A percentile compares a stretch with the other conserved stretches of the same genome.
These are phyloP conservation scores for Gymnopilus dilepis DNA, from an alignment of 768 basidiomycete genomes.

Conservation along the genomic window DNA sequence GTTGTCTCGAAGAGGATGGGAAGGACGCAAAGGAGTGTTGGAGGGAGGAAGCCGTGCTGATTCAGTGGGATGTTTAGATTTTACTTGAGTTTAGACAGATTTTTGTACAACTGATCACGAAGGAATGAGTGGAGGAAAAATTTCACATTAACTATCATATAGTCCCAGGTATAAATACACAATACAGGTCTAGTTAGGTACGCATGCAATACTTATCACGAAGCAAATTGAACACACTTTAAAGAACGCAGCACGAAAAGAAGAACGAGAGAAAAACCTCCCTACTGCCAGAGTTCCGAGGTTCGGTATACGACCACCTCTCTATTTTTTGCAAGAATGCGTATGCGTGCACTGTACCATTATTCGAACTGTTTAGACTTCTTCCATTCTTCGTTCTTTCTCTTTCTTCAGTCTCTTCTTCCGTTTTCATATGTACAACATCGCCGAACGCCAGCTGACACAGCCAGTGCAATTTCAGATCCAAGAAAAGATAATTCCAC, in stretches of 20 bases:
- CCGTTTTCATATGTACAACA: not conserved
- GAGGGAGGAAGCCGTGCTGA: conserved; percentile 36
- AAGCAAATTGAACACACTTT: too few species aligned
- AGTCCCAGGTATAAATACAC: conserved; percentile 8
- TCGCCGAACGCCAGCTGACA: not conserved
- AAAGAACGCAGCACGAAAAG: conserved; percentile 2
- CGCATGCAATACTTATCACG: not conserved
- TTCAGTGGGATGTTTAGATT: conserved; percentile 58
- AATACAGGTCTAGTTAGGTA: conserved; percentile 7
- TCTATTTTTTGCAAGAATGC: conserved; percentile 4
- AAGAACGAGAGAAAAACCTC: not conserved
- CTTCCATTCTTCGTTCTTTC: not conserved
- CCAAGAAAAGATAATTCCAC: not conserved
- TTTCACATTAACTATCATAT: not conserved
- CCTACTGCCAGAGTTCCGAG: not conserved
- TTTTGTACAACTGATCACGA: not conserved
- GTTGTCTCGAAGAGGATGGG: conserved; percentile 55
- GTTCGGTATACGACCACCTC: not conserved
- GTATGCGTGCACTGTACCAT: not conserved
- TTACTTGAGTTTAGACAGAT: not conserved
- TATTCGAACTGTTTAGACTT: not conserved
- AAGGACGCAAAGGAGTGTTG: conserved; percentile 25
- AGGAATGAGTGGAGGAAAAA: not conserved
- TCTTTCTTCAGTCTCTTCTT: not conserved
- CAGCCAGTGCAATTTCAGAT: not conserved